A percentile compares a stretch with the other conserved stretches of the same genome.
Conservation (phyloP, 306 rosid species). For the Cucumis melo region DNA sequence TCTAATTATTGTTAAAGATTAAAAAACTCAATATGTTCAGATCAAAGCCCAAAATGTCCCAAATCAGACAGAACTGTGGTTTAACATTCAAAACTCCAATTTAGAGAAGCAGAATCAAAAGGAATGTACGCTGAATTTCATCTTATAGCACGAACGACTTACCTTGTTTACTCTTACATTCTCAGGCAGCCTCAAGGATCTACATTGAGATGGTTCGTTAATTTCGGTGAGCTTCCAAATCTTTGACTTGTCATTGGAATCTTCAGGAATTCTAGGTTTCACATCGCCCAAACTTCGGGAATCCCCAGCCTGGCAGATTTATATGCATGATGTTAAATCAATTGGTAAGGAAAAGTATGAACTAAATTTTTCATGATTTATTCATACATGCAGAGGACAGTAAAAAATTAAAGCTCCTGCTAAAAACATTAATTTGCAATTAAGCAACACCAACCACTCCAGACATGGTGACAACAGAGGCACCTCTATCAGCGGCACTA, state of each 20-base stretch:
- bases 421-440: neutral
- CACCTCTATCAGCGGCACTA: constrained; percentile 59
- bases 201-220: constrained; percentile 72
- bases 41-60: neutral
- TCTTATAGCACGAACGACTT: neutral
- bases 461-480: constrained; percentile 51
- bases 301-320: constrained; percentile 68
- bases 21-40: neutral
- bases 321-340: constrained; percentile 3
- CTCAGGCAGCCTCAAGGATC: constrained; percentile 86
- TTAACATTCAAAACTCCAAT: neutral
- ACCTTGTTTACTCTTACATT: constrained; percentile 71
- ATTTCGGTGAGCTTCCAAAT: constrained; percentile 96
- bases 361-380: neutral
- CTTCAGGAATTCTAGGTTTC: constrained; percentile 90
- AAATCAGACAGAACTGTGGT: neutral
- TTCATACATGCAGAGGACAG: neutral
- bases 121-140: neutral
- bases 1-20: neutral
- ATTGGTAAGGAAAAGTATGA: neutral
- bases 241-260: constrained; percentile 88
- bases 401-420: neutral
- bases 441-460: constrained; percentile 59
- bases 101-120: neutral
- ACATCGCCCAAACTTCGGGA: constrained; percentile 76